Percentiles rank a stretch among this genome's conserved stretches.
Conservation (phyloP, 805 yeast species). For the Teunomyces lycoperdinae region DNA sequence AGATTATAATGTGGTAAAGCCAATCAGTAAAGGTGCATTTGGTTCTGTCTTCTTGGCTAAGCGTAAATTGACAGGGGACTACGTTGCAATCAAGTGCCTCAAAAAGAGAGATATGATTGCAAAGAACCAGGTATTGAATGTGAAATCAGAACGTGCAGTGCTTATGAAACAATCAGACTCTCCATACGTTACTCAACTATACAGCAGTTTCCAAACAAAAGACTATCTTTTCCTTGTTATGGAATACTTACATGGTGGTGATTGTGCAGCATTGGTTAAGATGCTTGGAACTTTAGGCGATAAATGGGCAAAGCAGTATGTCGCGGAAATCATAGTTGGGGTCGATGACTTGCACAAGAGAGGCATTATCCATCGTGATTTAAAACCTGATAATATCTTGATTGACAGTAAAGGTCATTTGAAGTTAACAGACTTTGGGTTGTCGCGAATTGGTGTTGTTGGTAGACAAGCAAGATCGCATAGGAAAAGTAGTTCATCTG, state of each 20-base stretch:
- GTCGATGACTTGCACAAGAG: conserved; percentile 83
- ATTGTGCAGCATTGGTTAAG: conserved; percentile 81
- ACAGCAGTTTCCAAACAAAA: conserved; percentile 82
- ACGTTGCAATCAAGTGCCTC: conserved; percentile 89
- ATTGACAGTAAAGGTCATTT: conserved; percentile 87
- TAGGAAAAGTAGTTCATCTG: conserved; percentile 41
- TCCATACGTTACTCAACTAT: conserved; percentile 87
- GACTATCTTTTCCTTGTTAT: conserved; percentile 88
- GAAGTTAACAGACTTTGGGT: conserved; percentile 92
- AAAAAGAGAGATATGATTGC: conserved; percentile 95
- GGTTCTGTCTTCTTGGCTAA: conserved; percentile 90
- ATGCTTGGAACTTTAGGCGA: conserved; percentile 81
- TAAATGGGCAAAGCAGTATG: conserved; percentile 80
- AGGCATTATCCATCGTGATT: conserved; percentile 91
- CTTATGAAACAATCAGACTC: conserved; percentile 95
- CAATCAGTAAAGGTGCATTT: conserved; percentile 96
- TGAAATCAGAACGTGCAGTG: conserved; percentile 93
- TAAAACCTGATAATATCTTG: conserved; percentile 90
- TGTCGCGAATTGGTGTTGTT: conserved; percentile 83
- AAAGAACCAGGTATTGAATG: conserved; percentile 93
- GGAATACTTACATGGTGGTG: conserved; percentile 97
- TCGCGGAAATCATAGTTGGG: conserved; percentile 88
- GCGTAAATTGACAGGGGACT: conserved; percentile 84
- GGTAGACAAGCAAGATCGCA: conserved; percentile 62
- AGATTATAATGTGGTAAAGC: conserved; percentile 88